Conservation (phyloP, 176 grass and related monocot genomes). For the Zea mays region DNA sequence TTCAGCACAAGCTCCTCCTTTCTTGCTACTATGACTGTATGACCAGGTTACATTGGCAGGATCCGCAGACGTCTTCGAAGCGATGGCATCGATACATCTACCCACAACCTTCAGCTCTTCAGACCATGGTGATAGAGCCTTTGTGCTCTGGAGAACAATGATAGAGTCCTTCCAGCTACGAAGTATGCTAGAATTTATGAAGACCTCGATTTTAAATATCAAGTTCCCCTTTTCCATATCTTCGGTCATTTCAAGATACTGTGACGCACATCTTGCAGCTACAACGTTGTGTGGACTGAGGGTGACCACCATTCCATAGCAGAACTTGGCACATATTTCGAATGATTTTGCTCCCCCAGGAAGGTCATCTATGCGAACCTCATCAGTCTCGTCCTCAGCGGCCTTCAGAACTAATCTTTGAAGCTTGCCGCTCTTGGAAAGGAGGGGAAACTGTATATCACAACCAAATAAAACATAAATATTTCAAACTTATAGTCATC, state of each 20-base stretch:
- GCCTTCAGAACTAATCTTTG: constrained; percentile 70
- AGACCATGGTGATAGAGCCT: constrained; percentile 66
- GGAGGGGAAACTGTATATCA: constrained; percentile 80
- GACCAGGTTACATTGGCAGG: constrained; percentile 87
- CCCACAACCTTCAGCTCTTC: constrained; percentile 84
- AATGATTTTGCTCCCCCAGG: constrained; percentile 83
- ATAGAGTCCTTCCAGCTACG: constrained; percentile 96
- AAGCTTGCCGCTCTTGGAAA: constrained; percentile 86
- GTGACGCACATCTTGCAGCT: constrained; percentile 77
- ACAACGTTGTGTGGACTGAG: constrained; percentile 88
- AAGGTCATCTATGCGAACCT: constrained; percentile 62
- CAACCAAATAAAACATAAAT: constrained; percentile 21
- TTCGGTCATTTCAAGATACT: constrained; percentile 93
- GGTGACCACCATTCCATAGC: constrained; percentile 95
- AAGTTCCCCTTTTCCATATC: constrained; percentile 93
- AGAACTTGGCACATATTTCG: constrained; percentile 95
- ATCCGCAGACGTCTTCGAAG: constrained; percentile 84
- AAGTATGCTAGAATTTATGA: constrained; percentile 85
- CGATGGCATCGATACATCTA: constrained; percentile 89
- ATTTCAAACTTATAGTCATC: constrained; percentile 11
- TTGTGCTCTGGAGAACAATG: constrained; percentile 86
- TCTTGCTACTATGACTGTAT: constrained; percentile 69
- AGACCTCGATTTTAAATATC: constrained; percentile 97
- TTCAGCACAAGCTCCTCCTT: constrained; percentile 52
- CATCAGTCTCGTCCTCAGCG: constrained; percentile 56